Percentiles rank a stretch among this genome's conserved stretches.
phyloP scores from a whole-genome alignment of 1,139 yeast species.

The Zygoascus meyerae region DNA sequence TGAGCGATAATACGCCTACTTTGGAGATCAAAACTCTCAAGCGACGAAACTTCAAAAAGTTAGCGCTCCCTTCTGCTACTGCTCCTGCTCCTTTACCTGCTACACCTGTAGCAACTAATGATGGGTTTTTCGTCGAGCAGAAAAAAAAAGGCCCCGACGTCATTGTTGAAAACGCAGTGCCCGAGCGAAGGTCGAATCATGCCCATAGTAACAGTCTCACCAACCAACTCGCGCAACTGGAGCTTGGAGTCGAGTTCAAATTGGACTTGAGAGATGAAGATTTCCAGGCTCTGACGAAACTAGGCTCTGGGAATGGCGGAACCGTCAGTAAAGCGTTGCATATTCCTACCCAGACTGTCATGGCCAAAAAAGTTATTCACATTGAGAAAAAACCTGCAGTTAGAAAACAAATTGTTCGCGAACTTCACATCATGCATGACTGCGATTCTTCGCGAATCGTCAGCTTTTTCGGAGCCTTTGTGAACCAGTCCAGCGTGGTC shows the following conservation, averaged over 20 bases:
- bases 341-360: constrained; percentile 76
- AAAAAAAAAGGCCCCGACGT: constrained; percentile 1
- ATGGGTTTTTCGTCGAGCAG: constrained; percentile 23
- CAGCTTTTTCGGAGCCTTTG: constrained; percentile 84
- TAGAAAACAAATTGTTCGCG: constrained; percentile 82
- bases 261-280: constrained; percentile 59
- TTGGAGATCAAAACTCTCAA: constrained; percentile 56
- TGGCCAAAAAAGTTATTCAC: constrained; percentile 88
- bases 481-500: constrained; percentile 57
- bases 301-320: constrained; percentile 95
- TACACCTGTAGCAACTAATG: constrained; percentile 10
- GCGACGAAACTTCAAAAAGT: constrained; percentile 68
- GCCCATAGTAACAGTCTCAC: constrained; percentile 23
- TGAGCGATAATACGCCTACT: neutral
- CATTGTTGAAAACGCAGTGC: constrained; percentile 21
- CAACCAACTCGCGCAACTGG: constrained; percentile 32
- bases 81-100: neutral
- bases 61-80: constrained; percentile 44
- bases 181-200: constrained; percentile 19
- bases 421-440: constrained; percentile 83
- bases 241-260: constrained; percentile 45
- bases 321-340: constrained; percentile 85
- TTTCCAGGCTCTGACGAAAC: constrained; percentile 62
- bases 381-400: constrained; percentile 77
- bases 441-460: constrained; percentile 77